Evolutionary conservation across 148 eudicot genomes (phyloP), one percentile per base, ranked within the genome.

Genomic region (Rhododendron henanense): DNA sequence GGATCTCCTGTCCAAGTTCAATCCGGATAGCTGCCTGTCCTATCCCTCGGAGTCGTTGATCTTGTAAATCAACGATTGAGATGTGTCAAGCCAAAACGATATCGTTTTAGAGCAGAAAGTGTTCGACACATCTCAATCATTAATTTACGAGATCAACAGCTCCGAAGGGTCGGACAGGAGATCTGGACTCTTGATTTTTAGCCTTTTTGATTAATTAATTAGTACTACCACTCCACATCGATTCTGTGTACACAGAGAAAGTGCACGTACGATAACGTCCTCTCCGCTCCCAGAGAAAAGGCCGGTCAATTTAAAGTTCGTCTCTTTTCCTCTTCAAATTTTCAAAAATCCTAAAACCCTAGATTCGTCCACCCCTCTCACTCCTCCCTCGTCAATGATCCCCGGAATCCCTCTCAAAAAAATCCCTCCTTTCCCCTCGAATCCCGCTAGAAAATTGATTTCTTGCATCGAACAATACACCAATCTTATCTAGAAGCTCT

Each of bases 271-370:
- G 1, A 67, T 25, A 25, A 25, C 31, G 31, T 61, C 19, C 65
- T 33, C 33, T n/a, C 71, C 31, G 14, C 76, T 5, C 37, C 6
- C 31, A 82, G 73, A 61, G 45, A 35, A 10, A 23, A 39, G 10
- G 59, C 37, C 50, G 19, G 57, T 28, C 51, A 48, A 23, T 50
- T 79, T 21, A 18, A 73, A 73, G 77, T 44, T 77, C 28, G 48
- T 35, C 10, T 59, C 50, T 25, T 2, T 15, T 83, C 85, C 10
- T 69, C 25, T 4, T 47, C 61, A 7, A 48, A 83, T 28, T 47
- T 67, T 69, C 59, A 41, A 83, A 69, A 83, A 57, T 57, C 28
- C 85, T 83, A 83, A 83, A 83, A 67, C 78, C 85, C 78, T 83
- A 67, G 78, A 67, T 45, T 83, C 51, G 1, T 15, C 61, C 21